Evolutionary conservation across 2,329 filamentous ascomycete genomes (phyloP).

Genomic region (Neoscytalidium dimidiatum): DNA sequence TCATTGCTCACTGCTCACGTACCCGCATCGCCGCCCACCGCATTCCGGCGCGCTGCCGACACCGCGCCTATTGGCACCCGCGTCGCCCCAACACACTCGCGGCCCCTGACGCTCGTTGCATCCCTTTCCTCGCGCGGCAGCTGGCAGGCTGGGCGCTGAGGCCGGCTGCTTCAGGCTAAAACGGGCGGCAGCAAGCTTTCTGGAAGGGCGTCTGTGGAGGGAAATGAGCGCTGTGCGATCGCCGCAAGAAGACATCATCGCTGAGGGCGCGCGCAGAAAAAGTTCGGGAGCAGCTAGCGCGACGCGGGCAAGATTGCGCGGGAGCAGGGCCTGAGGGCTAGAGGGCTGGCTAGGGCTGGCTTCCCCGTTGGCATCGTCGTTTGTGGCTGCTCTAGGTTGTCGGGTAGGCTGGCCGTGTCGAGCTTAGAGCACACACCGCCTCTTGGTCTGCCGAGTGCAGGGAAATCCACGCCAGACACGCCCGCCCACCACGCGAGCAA

Average conservation of each 20-base stretch:
- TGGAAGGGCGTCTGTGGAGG: background rate
- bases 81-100: background rate
- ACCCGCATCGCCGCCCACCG: conserved; percentile 5
- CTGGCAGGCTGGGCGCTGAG: no score
- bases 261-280: background rate
- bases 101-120: conserved; percentile 9
- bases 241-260: background rate
- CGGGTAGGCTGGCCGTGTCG: conserved; percentile 15
- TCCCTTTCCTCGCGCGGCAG: background rate
- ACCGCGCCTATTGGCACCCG: conserved; percentile 7
- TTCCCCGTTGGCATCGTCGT: conserved; percentile 8
- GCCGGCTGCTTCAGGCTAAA: conserved; percentile 13
- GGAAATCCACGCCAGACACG: conserved; percentile 7
- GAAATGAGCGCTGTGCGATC: conserved; percentile 12
- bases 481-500: conserved; percentile 13
- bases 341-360: background rate
- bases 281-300: background rate
- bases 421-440: conserved; percentile 13
- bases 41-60: conserved; percentile 3
- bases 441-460: conserved; percentile 13
- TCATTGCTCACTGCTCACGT: no score
- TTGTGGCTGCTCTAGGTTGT: conserved; percentile 16
- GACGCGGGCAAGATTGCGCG: background rate
- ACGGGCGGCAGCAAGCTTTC: conserved; percentile 7
- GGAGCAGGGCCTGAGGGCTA: no score